Conservation (phyloP, 2,329 filamentous ascomycete genomes). For the Pseudogymnoascus sp. region DNA sequence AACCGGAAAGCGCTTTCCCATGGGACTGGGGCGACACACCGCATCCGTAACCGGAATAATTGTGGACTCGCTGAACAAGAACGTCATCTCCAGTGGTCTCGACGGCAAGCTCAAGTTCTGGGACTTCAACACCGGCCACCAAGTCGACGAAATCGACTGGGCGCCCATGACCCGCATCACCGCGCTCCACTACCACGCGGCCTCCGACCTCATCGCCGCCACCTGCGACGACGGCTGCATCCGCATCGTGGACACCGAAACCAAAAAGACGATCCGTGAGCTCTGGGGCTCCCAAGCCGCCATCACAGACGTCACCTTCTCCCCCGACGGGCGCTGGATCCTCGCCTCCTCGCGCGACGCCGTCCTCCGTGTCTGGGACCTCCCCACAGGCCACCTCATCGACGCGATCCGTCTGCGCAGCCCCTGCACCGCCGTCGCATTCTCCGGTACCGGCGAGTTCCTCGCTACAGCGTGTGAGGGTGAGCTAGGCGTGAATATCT, state of each 20-base stretch:
- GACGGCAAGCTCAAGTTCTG: slow-evolving; percentile 97
- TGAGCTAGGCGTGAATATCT: slow-evolving; percentile 81
- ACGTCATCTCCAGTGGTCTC: slow-evolving; percentile 74
- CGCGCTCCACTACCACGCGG: slow-evolving; percentile 69
- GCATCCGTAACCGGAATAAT: slow-evolving; percentile 77
- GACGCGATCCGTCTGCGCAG: slow-evolving; percentile 77
- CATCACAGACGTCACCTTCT: slow-evolving; percentile 81
- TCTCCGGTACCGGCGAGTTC: slow-evolving; percentile 86
- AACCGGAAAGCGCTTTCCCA: slow-evolving; percentile 21
- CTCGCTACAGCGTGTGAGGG: slow-evolving; percentile 82
- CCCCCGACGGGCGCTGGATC: slow-evolving; percentile 88
- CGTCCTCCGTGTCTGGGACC: slow-evolving; percentile 81
- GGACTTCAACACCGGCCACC: slow-evolving; percentile 79
- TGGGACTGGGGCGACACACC: slow-evolving; percentile 63
- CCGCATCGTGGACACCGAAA: slow-evolving; percentile 82
- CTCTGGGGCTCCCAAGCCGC: slow-evolving; percentile 71
- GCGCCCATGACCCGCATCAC: slow-evolving; percentile 68
- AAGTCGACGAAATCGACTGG: slow-evolving; percentile 79
- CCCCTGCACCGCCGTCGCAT: slow-evolving; percentile 75
- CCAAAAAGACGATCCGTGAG: slow-evolving; percentile 83
- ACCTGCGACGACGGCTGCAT: slow-evolving; percentile 85
- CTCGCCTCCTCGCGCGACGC: slow-evolving; percentile 78
- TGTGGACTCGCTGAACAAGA: slow-evolving; percentile 82
- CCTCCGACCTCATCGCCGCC: slow-evolving; percentile 79
- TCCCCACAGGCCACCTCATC: slow-evolving; percentile 90